Evolutionary conservation across 176 grass and related monocot species (phyloP).

Genomic region (Oryza brachyantha): DNA sequence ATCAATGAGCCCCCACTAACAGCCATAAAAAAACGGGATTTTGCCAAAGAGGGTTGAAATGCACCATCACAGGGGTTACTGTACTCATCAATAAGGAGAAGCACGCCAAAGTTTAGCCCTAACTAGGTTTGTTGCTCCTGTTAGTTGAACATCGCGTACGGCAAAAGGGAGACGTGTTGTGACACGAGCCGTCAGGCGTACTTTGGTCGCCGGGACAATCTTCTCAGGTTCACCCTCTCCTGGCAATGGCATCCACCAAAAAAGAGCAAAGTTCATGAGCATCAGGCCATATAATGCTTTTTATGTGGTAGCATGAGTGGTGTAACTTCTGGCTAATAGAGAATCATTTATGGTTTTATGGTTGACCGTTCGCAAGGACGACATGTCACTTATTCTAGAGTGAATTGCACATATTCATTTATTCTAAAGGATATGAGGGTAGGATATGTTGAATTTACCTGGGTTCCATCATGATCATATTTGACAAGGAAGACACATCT

Average conservation of each 20-base stretch:
- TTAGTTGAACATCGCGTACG: not conserved
- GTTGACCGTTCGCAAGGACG: not conserved
- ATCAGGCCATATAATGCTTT: not conserved
- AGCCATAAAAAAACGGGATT: not conserved
- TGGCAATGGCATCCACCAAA: conserved; percentile 24
- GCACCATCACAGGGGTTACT: conserved; percentile 15
- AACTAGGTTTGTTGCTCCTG: conserved; percentile 2
- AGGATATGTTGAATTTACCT: conserved; percentile 46
- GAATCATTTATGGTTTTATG: not conserved
- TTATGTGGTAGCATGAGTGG: not conserved
- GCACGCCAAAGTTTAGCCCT: conserved; percentile 1
- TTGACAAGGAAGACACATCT: conserved; percentile 72
- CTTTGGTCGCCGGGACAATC: conserved; percentile 53
- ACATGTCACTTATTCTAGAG: not conserved
- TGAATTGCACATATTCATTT: too few relatives aligned
- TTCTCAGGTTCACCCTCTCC: conserved; percentile 64
- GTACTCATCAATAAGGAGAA: not conserved
- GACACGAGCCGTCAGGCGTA: conserved; percentile 30
- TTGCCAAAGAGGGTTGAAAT: not conserved
- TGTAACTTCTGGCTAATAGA: not conserved
- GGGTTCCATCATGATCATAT: conserved; percentile 76
- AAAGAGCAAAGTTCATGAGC: not conserved
- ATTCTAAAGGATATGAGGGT: not conserved
- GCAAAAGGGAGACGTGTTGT: not conserved
- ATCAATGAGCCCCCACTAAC: not conserved